Evolutionary conservation across 148 eudicot genomes (phyloP).

Genomic region (Chenopodium berlandieri): DNA sequence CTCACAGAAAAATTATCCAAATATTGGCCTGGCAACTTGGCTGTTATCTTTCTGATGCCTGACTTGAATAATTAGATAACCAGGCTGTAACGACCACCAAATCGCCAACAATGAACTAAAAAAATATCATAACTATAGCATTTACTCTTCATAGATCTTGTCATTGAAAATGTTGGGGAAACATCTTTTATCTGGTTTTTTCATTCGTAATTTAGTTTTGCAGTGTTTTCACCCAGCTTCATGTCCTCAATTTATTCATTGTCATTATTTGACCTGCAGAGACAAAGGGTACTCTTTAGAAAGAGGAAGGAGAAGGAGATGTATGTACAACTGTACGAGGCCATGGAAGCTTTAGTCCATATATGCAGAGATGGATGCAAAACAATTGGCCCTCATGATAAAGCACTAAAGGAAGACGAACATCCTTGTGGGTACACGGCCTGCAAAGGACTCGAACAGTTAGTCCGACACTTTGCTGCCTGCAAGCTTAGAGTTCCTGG

Average conservation of each 20-base stretch:
- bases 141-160: too few relatives aligned
- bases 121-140: too few relatives aligned
- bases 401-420: conserved; percentile 48
- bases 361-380: conserved; percentile 86
- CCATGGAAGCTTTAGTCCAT: conserved; percentile 96
- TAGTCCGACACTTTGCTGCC: conserved; percentile 78
- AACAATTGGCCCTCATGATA: conserved; percentile 81
- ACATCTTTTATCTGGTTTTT: background rate
- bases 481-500: conserved; percentile 79
- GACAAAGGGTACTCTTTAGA: conserved; percentile 39
- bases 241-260: background rate
- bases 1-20: too few relatives aligned
- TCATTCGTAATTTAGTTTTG: background rate
- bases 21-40: background rate
- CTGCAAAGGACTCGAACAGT: conserved; percentile 69
- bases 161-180: too few relatives aligned
- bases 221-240: background rate
- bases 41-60: background rate
- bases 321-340: conserved; percentile 72
- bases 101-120: too few relatives aligned
- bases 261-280: conserved; percentile 26
- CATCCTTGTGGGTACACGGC: conserved; percentile 60
- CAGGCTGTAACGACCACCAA: too few relatives aligned
- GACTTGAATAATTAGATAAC: background rate
- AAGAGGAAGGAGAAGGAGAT: conserved; percentile 56